Base-by-base conservation (phyloP, 306 rosid species). In the Vicia sativa region DNA sequence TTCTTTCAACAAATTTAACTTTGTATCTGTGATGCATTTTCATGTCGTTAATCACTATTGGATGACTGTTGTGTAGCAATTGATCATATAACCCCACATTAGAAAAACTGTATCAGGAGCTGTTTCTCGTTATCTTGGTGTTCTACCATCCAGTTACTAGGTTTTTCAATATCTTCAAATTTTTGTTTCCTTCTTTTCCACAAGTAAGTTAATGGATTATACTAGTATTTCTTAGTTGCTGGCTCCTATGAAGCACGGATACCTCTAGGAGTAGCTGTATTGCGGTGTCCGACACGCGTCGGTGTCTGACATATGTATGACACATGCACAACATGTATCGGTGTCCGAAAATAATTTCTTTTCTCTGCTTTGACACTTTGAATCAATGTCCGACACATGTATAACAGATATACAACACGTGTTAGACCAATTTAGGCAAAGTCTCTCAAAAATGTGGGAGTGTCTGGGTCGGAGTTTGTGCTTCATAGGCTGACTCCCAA, bases 111-210 rank as follows among this genome's bases (percentile, higher is more conserved):
- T 42, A 23, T 12, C 19, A 0, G 65, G 34, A 41, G 54, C 37
- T 29, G 11, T 39, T 65, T 67, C 73, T 59, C 53, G 19, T 57
- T 55, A 21, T 67, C 21, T 0, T 39, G 72, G 43, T 48, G 34
- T 59, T 34, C 43, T 45, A 16, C 69, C 49, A 52, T 34, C 26
- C 25, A 7, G 16, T 48, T 34, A 29, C 37, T 21, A 35, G 60
- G 60, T 26, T 75, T 75, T 66, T 35, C 37, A 23, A 48, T 45
- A 34, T 72, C 50, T 49, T 52, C 21, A 41, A 71, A 63, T 7
- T 43, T 57, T 56, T 38, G 38, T 58, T 64, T 28, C 53, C 37
- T 39, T 31, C n/a, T 19, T 72, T 31, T 48, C 45, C 29, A 18
- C 9, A 29, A 7, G 45, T 9, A 3, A 34, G 45, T 26, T 63